A percentile compares a stretch with the other conserved stretches of the same genome.
These are phyloP conservation scores for Protea cynaroides DNA, from an alignment of 164 flowering plant genomes.

Conservation along the genomic window DNA sequence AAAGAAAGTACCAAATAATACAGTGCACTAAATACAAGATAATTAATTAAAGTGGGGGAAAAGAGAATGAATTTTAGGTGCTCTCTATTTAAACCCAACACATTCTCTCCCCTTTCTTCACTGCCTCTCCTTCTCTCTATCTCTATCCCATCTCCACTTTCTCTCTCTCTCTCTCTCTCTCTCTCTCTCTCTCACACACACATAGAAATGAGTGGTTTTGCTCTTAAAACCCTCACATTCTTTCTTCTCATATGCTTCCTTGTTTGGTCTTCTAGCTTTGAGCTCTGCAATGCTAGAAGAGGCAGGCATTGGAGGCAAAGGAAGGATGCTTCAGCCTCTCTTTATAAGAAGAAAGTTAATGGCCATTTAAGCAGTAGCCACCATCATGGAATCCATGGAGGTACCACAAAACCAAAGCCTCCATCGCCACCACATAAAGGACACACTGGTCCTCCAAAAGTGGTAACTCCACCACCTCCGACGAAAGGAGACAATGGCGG, in stretches of 20 bases:
- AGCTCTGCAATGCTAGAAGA: constrained; percentile 68
- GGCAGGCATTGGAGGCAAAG: constrained; percentile 71
- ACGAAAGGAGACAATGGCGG: constrained; percentile 18
- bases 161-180: constrained; percentile 12
- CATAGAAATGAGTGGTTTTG: constrained; percentile 32
- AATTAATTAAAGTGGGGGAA: neutral
- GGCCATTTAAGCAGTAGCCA: constrained; percentile 19
- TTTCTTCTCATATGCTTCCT: constrained; percentile 43
- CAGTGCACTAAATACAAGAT: neutral
- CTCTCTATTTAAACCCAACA: constrained; percentile 6
- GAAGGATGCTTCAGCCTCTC: constrained; percentile 33
- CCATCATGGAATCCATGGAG: constrained; percentile 19
- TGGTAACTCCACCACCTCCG: constrained; percentile 26
- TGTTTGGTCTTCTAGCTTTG: constrained; percentile 47
- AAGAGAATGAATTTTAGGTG: constrained; percentile 25
- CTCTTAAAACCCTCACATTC: constrained; percentile 44
- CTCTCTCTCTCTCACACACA: constrained; percentile 8
- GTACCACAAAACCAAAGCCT: constrained; percentile 27
- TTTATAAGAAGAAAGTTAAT: constrained; percentile 64
- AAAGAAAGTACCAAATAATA: constrained; percentile 4
- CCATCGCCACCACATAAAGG: constrained; percentile 11
- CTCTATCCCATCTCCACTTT: no score
- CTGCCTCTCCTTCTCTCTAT: constrained; percentile 9
- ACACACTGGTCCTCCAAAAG: constrained; percentile 9
- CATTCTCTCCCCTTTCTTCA: constrained; percentile 12